Evolutionary conservation across 306 rosid genomes (phyloP), one percentile per base, ranked within the genome.

Genomic region (Medicago ruthenica): DNA sequence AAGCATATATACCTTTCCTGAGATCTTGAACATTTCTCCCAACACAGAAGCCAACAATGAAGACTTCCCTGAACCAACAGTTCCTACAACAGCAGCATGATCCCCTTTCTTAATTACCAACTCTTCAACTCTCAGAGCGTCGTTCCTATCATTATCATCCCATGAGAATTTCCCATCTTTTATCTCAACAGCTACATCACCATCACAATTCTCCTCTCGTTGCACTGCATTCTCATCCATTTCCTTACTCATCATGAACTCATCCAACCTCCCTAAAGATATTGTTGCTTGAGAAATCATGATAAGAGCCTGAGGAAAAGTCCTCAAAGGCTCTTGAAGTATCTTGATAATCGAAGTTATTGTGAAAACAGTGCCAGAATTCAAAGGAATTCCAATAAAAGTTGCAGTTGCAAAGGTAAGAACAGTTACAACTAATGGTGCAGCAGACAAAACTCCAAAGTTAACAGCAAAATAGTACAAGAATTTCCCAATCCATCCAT

Each of bases 11-110:
- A 93, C 98, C 97, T 81, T 79, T 82, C 97, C 98, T 0, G 97
- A 83, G 50, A 86, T 75, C 78, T 87, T 93, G 76, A 86, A 88
- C 98, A 93, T 93, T 84, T 93, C 97, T 31, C 98, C 98, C 5
- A 93, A 87, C 81, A 93, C 67, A 41, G 98, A 85, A 18, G 93
- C 87, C 60, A 93, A 50, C 22, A 93, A 84, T 7, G 98, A 93
- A 87, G 98, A 93, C 83, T 93, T 93, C 22, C 98, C 98, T 12
- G 95, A 83, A n/a, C 98, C 98, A 20, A 93, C 98, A 39, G 91
- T 90, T 55, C 96, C 98, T 12, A 93, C 97, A 76, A 93, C 76
- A 34, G 97, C 95, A 2, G 95, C 85, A 74, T 89, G 87, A 60
- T 87, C 81, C 21, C 97, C 93, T 84, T 82, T 85, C 27, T 83